Evolutionary conservation across 2,329 filamentous ascomycete genomes (phyloP).

Genomic region (Colletotrichum chlorophyti): DNA sequence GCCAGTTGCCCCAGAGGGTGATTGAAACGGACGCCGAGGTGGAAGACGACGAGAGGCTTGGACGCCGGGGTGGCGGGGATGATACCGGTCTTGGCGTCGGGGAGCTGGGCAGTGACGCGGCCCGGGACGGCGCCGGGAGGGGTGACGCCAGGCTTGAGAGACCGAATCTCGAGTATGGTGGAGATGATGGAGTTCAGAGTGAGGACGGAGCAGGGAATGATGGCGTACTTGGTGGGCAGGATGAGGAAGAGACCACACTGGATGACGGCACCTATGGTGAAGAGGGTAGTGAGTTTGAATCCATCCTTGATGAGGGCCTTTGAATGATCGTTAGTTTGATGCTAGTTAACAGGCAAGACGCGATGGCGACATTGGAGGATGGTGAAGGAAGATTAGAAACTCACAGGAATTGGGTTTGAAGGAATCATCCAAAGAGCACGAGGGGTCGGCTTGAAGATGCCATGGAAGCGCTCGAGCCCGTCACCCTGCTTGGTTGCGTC

Average conservation of each 20-base stretch:
- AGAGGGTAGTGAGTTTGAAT: conserved; percentile 40
- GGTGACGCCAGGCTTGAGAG: conserved; percentile 31
- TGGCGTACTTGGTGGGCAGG: conserved; percentile 42
- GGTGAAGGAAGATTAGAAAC: not conserved
- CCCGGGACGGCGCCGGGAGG: conserved; percentile 38
- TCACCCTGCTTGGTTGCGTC: too few relatives aligned
- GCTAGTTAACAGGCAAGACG: not conserved
- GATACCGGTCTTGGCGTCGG: conserved; percentile 35
- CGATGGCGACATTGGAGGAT: not conserved
- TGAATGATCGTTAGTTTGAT: not conserved
- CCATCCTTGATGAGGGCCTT: conserved; percentile 38
- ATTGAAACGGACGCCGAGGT: conserved; percentile 52
- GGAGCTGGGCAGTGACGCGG: conserved; percentile 42
- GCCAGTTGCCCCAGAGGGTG: conserved; percentile 56
- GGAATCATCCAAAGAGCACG: not conserved
- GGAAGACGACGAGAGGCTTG: conserved; percentile 48
- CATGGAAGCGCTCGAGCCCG: not conserved
- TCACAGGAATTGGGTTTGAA: not conserved
- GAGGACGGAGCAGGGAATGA: conserved; percentile 40
- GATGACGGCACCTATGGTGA: conserved; percentile 41
- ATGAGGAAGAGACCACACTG: conserved; percentile 41
- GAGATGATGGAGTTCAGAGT: conserved; percentile 38
- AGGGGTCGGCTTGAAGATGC: conserved; percentile 7
- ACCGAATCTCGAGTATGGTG: conserved; percentile 36
- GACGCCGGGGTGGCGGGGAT: conserved; percentile 34